Base-by-base conservation (phyloP, 2,329 filamentous ascomycete genomes). In the Lizonia empirigonia region DNA sequence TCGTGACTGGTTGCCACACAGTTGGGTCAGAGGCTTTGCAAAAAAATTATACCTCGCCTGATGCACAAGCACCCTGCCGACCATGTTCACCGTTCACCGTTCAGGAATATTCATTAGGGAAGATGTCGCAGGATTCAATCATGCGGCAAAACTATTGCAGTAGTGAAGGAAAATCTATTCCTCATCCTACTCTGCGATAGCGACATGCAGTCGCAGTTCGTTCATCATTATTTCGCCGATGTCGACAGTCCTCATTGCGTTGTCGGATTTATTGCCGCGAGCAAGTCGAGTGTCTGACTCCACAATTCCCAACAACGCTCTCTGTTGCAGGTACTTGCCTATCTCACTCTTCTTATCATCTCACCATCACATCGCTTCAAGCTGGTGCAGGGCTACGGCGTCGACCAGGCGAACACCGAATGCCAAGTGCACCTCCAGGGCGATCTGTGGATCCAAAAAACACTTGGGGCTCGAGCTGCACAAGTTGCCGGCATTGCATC, bases 11-110 rank as follows among this genome's bases (percentile, higher is more conserved):
- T 39, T 60, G 35, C 68, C 67, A 53, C 41, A 35, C 44, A 41
- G 50, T 45, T 59, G 67, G 65, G 62, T 59, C 44, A 44, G 63
- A 60, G 60, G 54, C 46, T 60, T 50, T 59, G 40, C 40, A 47
- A 49, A 53, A 48, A 60, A 44, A 58, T 58, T 55, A 59, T 55
- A 46, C 59, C 54, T 55, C 48, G 55, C 49, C 48, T 47, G 50
- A 54, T 55, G 57, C 60, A 59, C 59, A 54, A 56, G 44, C 50
- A 29, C 47, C 40, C 36, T 36, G 42, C 56, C 46, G 48, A 49
- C n/a, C n/a, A n/a, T n/a, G n/a, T n/a, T n/a, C 15, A 38, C 20
- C 27, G 5, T 37, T 56, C 56, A 58, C 50, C 56, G 49, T 56
- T 63, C 51, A 60, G 47, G 44, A 7, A 4, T 2, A 23, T 10